A percentile compares a stretch with the other conserved stretches of the same genome.
Conservation (phyloP, 441 rosid species). For the Cnidoscolus chayamansa region DNA sequence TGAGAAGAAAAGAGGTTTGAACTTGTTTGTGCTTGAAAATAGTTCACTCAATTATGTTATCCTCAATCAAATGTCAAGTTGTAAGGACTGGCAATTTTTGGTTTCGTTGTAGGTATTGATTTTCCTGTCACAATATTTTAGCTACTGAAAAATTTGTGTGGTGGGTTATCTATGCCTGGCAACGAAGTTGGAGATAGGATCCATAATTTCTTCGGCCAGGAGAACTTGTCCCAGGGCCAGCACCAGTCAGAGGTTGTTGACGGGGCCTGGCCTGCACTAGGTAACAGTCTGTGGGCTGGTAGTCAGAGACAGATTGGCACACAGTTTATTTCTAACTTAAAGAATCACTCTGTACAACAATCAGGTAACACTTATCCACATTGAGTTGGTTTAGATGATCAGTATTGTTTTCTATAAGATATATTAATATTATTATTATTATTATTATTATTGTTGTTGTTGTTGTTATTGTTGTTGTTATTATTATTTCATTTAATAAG, state of each 20-base stretch:
- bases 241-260: slow-evolving; percentile 58
- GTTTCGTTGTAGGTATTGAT: slow-evolving; percentile 23
- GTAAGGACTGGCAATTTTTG: slow-evolving; percentile 17
- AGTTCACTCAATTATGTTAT: slow-evolving; percentile 8
- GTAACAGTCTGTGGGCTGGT: slow-evolving; percentile 52
- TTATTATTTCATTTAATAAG: background rate
- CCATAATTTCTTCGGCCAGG: slow-evolving; percentile 81
- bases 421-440: no score
- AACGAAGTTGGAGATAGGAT: slow-evolving; percentile 89
- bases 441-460: no score
- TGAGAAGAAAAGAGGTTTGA: slow-evolving; percentile 37
- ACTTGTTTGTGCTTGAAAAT: slow-evolving; percentile 14
- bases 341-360: slow-evolving; percentile 51
- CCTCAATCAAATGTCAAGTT: slow-evolving; percentile 6
- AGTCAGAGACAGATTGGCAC: slow-evolving; percentile 60
- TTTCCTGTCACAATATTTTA: slow-evolving; percentile 27
- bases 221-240: slow-evolving; percentile 63
- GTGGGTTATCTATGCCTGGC: slow-evolving; percentile 82
- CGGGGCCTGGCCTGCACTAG: slow-evolving; percentile 55
- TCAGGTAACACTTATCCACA: slow-evolving; percentile 47
- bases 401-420: slow-evolving; percentile 4
- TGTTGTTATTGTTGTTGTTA: no score
- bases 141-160: slow-evolving; percentile 29
- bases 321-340: slow-evolving; percentile 46
- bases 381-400: background rate